phyloP scores from a whole-genome alignment of 176 grass and related monocot genomes.

The Hordeum vulgare region MorexV3_pseudomolecules_assembly NC_058518.1:91696921-91697420 shows the following conservation, averaged over 20 bases:
- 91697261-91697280: not conserved
- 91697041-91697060: slow-evolving; percentile 28
- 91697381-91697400: not conserved
- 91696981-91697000: slow-evolving; percentile 40
- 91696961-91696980: slow-evolving; percentile 74
- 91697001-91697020: slow-evolving; percentile 48
- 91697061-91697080: slow-evolving; percentile 38
- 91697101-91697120: not conserved
- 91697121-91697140: not conserved
- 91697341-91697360: not conserved
- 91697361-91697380: not conserved
- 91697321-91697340: not conserved
- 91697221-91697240: not conserved
- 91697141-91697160: not conserved
- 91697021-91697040: slow-evolving; percentile 45
- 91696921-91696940: not conserved
- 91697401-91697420: not conserved
- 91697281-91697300: not conserved
- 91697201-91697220: not conserved
- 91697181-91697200: not conserved
- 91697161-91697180: not conserved
- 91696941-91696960: slow-evolving; percentile 43
- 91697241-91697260: not conserved
- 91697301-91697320: not conserved
- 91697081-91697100: not conserved